Evolutionary conservation across 2,329 filamentous ascomycete genomes (phyloP), one percentile per base, ranked within the genome.

Genomic region (Penicillium sumatraense): DNA sequence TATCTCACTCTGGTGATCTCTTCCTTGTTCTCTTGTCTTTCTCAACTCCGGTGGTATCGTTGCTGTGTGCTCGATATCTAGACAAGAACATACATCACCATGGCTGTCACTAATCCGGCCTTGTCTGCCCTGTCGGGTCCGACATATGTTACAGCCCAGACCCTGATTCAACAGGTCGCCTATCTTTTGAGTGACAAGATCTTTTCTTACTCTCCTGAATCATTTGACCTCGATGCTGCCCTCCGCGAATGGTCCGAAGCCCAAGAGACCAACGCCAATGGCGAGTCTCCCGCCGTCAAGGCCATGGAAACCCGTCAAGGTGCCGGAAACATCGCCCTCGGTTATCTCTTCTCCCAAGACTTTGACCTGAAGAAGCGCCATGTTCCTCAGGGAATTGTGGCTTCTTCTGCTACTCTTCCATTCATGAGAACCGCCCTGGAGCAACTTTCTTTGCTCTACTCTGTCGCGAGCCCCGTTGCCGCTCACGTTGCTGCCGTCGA

Each of bases 311-410:
- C 93, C 40, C 85, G 95, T 51, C 86, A 89, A 53, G 95, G 95
- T 56, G 95, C 95, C 50, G 95, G 93, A 53, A 87, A 90, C 62
- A 89, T 98, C 70, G 92, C 95, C 20, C 84, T 99, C 46, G 95
- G 95, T 54, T 99, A 99, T 78, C 90, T 98, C 73, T 99, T 98
- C 82, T 97, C 93, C 58, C 91, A 91, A 69, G 95, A 99, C 77
- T 97, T 96, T 69, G 93, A 98, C 73, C 77, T 96, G 68, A 86
- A 85, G 80, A 97, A 95, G 83, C 87, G 93, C 64, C 87, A 95
- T 71, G 87, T 97, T 55, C 93, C 95, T 2, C 95, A 99, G 82
- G 88, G 91, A 14, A 87, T 99, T 60, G 78, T 99, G 60, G 93
- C 92, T 9, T 91, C 92, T 2, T 93, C 92, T 0, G 87, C 90